Evolutionary conservation across 176 grass and related monocot species (phyloP).

Genomic region (Rhynchospora breviuscula): DNA sequence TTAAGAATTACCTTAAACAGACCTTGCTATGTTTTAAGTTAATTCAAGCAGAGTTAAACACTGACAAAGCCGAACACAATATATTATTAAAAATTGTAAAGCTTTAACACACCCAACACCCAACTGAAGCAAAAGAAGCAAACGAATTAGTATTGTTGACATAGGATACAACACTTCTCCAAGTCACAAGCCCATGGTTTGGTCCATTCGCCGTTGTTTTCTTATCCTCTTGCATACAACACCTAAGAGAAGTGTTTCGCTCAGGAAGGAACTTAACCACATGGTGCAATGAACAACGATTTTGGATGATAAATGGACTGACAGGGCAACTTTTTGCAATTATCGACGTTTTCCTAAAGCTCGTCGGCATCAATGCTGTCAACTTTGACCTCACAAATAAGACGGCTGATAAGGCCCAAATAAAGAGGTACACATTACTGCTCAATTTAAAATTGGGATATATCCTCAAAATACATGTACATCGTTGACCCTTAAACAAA

Average conservation of each 20-base stretch:
- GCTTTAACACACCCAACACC: background rate
- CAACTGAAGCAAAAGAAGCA: background rate
- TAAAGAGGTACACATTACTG: slow-evolving; percentile 8
- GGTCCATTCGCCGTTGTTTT: slow-evolving; percentile 22
- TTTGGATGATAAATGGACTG: background rate
- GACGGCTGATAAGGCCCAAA: slow-evolving; percentile 16
- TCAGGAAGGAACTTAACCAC: background rate
- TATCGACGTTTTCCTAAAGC: slow-evolving; percentile 19
- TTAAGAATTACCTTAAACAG: background rate
- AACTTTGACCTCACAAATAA: slow-evolving; percentile 53
- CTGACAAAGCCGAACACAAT: background rate
- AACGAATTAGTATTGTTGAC: background rate
- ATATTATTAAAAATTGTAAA: background rate
- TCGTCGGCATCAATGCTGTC: slow-evolving; percentile 3
- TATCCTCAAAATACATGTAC: background rate
- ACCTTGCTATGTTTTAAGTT: background rate
- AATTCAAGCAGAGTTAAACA: background rate
- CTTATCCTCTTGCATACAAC: slow-evolving; percentile 30
- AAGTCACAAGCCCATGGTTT: slow-evolving; percentile 18
- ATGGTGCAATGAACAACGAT: slow-evolving; percentile 46
- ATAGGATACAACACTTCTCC: background rate
- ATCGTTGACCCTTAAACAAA: too few relatives aligned
- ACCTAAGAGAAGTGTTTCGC: slow-evolving; percentile 35
- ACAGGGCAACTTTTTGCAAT: slow-evolving; percentile 47
- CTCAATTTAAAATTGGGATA: background rate